A percentile compares a stretch with the other conserved stretches of the same genome.
These are phyloP conservation scores for Ocimum tenuiflorum DNA, from an alignment of 257 asterid species.

Conservation along the genomic window DNA sequence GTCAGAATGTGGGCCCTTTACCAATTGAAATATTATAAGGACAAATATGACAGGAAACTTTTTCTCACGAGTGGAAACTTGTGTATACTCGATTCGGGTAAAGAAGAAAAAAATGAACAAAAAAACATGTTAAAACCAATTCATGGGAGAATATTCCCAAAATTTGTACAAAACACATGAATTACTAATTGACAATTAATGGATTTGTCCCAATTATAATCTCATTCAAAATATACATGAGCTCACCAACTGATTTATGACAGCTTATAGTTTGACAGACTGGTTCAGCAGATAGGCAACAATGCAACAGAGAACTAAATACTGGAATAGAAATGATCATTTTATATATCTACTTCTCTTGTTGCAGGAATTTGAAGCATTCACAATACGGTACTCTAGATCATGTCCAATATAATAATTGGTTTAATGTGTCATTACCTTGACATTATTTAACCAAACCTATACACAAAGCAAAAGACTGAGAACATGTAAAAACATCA, in stretches of 20 bases:
- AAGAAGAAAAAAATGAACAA: background rate
- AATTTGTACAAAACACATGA: background rate
- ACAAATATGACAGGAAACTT: background rate
- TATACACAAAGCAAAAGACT: background rate
- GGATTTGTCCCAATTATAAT: background rate
- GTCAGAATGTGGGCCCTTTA: constrained; percentile 95
- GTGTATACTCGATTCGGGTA: background rate
- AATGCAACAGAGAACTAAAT: background rate
- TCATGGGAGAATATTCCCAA: background rate
- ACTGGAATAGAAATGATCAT: background rate
- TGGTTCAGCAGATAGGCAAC: constrained; percentile 1
- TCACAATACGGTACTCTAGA: background rate
- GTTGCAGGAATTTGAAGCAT: background rate
- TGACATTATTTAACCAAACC: background rate
- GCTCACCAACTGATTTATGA: background rate
- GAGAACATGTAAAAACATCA: background rate
- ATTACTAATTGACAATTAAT: background rate
- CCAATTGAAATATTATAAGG: background rate
- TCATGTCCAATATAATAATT: background rate
- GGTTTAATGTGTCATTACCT: background rate
- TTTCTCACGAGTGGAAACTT: background rate
- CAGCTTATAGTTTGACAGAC: background rate
- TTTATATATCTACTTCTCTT: background rate
- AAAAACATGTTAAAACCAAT: background rate
- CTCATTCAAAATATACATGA: background rate